Evolutionary conservation across 768 basidiomycete genomes (phyloP), one percentile per base, ranked within the genome.

Genomic region (Chalciporus pseudorubinellus): DNA sequence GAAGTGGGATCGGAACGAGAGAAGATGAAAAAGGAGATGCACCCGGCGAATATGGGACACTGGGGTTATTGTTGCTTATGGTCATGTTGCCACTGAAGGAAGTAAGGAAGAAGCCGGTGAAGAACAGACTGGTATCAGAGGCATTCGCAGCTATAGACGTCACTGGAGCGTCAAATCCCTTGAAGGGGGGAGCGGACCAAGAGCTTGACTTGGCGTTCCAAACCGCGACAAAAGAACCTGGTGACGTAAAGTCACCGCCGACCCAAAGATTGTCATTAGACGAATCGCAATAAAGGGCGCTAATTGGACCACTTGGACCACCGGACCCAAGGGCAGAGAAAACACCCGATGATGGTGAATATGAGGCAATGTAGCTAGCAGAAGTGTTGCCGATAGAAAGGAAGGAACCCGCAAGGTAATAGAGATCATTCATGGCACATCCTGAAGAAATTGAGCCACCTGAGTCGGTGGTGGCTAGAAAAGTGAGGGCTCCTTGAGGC

Each of bases 21-120:
- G 92, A 95, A 2, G 90, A 89, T 4, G 94, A 89, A 66, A 90
- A 92, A 0, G 89, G 88, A 0, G 89, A 86, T 13, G 92, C 89
- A 22, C 89, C 85, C 2, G 82, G 66, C 19, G 92, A 93, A 60
- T 82, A 85, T 12, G 91, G 91, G 4, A 93, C 84, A 52, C 88
- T 93, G 11, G 91, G 91, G 63, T 92, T 93, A 63, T 87, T 87
- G 55, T 79, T 78, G 62, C 84, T 87, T 39, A 60, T 48, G 14
- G 71, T 70, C 6, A 68, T 74, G 55, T 73, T 78, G 40, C 83
- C 83, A 24, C 70, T 70, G 64, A 91, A 94, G 1, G 81, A 72
- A 3, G 90, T 87, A 49, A 87, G 60, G 74, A 99, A 99, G 12
- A 87, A 86, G 34, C 97, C 97, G 0, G 88, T 79, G 63, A 98